A percentile compares a stretch with the other conserved stretches of the same genome.
Evolutionary conservation across 371 early-diverging fungal species (phyloP).

Genomic region (Chytridium lagenaria): DNA sequence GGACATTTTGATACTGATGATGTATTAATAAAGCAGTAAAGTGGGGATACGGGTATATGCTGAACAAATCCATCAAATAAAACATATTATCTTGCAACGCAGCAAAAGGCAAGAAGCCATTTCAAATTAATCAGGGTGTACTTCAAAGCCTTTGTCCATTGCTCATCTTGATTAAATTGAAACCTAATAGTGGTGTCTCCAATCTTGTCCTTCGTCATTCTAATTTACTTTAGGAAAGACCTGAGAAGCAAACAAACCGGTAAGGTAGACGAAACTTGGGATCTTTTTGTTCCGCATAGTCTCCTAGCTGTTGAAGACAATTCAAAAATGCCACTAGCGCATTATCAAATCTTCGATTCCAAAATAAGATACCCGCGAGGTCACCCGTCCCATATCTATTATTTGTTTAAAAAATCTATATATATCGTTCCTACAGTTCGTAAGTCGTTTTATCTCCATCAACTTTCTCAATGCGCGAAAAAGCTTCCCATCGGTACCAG

Average conservation of each 20-base stretch:
- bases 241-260: conserved; percentile 48
- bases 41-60: too few relatives aligned
- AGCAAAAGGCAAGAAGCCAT: conserved; percentile 73
- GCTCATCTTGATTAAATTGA: conserved; percentile 88
- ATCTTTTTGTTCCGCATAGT: conserved; percentile 78
- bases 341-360: conserved; percentile 85
- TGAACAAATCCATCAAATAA: too few relatives aligned
- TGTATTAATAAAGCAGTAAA: too few relatives aligned
- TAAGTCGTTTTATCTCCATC: conserved; percentile 77
- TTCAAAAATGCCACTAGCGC: conserved; percentile 89
- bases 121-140: conserved; percentile 87
- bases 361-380: conserved; percentile 78
- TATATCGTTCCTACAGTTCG: conserved; percentile 72
- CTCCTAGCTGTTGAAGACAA: conserved; percentile 87
- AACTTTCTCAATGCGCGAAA: conserved; percentile 84
- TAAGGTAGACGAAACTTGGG: conserved; percentile 82
- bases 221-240: conserved; percentile 23
- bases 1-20: too few relatives aligned
- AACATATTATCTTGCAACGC: conserved; percentile 19
- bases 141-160: conserved; percentile 91
- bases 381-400: conserved; percentile 86
- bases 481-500: conserved; percentile 92
- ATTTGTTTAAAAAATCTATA: not conserved
- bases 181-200: conserved; percentile 83
- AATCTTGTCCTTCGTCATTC: conserved; percentile 88